phyloP scores from a whole-genome alignment of 2,329 filamentous ascomycete genomes.

The Hypoxylon sp. region DNA sequence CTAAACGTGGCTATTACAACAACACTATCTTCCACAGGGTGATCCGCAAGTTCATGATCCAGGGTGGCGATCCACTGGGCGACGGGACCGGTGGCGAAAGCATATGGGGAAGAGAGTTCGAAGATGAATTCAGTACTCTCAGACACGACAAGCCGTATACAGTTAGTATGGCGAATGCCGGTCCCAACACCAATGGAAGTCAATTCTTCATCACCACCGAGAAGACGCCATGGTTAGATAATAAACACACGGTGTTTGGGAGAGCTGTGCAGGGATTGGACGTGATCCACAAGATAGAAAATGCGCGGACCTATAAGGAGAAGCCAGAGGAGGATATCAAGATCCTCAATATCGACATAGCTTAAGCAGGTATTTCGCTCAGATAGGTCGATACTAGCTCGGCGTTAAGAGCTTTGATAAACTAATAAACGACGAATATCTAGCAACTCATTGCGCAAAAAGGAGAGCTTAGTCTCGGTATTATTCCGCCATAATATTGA shows the following conservation, averaged over 20 bases:
- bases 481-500: background rate
- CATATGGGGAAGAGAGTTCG: slow-evolving; percentile 93
- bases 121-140: slow-evolving; percentile 91
- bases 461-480: background rate
- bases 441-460: background rate
- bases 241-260: slow-evolving; percentile 96
- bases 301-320: slow-evolving; percentile 85
- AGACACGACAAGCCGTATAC: slow-evolving; percentile 97
- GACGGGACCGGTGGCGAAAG: slow-evolving; percentile 91
- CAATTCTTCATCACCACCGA: slow-evolving; percentile 99
- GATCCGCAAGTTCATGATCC: slow-evolving; percentile 99
- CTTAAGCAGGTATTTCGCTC: slow-evolving; percentile 51
- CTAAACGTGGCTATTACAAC: slow-evolving; percentile 94
- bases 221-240: slow-evolving; percentile 95
- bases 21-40: slow-evolving; percentile 97
- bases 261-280: slow-evolving; percentile 90
- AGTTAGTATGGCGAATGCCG: slow-evolving; percentile 97
- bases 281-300: slow-evolving; percentile 96
- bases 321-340: slow-evolving; percentile 98
- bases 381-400: background rate
- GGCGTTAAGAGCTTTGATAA: background rate
- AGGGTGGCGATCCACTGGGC: slow-evolving; percentile 84
- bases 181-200: slow-evolving; percentile 92
- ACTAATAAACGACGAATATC: background rate
- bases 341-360: slow-evolving; percentile 85